Evolutionary conservation across 1,284 basidiomycete species (phyloP).

Genomic region (Taiwanofungus camphoratus): DNA sequence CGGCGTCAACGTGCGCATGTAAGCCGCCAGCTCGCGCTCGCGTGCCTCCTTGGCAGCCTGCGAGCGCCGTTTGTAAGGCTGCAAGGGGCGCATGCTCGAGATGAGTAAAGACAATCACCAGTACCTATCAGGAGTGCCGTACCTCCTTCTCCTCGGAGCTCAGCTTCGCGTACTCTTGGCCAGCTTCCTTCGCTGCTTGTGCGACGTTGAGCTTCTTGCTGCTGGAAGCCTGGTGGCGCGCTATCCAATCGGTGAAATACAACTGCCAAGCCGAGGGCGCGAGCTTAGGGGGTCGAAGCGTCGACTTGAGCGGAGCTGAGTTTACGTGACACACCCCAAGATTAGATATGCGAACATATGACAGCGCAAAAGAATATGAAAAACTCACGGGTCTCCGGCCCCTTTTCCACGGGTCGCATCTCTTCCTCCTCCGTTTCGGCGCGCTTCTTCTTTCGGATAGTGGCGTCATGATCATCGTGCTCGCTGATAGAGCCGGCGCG

Average conservation of each 20-base stretch:
- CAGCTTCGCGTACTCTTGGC: slow-evolving; percentile 82
- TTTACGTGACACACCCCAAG: slow-evolving; percentile 13
- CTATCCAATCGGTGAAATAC: slow-evolving; percentile 95
- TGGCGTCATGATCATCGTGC: slow-evolving; percentile 63
- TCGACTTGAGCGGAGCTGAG: slow-evolving; percentile 54
- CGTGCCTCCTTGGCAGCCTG: slow-evolving; percentile 79
- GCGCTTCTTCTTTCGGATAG: slow-evolving; percentile 59
- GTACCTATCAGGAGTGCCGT: slow-evolving; percentile 22
- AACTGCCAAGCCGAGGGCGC: slow-evolving; percentile 96
- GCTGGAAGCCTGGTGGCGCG: slow-evolving; percentile 77
- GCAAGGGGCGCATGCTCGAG: slow-evolving; percentile 19
- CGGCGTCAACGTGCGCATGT: slow-evolving; percentile 87
- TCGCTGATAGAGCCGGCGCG: slow-evolving; percentile 59
- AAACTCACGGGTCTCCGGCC: slow-evolving; percentile 24
- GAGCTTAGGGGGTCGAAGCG: slow-evolving; percentile 84
- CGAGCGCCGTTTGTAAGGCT: slow-evolving; percentile 82
- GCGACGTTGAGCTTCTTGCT: slow-evolving; percentile 90
- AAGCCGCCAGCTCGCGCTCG: slow-evolving; percentile 77
- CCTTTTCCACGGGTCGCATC: slow-evolving; percentile 26
- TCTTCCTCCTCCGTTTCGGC: slow-evolving; percentile 41
- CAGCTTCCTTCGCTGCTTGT: slow-evolving; percentile 93
- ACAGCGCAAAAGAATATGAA: slow-evolving; percentile 1
- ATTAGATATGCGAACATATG: slow-evolving; percentile 16
- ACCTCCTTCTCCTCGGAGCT: slow-evolving; percentile 81
- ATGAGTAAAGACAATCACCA: slow-evolving; percentile 25